Base-by-base conservation (phyloP, 164 flowering plant genomes). In the Nymphaea thermarum region DNA sequence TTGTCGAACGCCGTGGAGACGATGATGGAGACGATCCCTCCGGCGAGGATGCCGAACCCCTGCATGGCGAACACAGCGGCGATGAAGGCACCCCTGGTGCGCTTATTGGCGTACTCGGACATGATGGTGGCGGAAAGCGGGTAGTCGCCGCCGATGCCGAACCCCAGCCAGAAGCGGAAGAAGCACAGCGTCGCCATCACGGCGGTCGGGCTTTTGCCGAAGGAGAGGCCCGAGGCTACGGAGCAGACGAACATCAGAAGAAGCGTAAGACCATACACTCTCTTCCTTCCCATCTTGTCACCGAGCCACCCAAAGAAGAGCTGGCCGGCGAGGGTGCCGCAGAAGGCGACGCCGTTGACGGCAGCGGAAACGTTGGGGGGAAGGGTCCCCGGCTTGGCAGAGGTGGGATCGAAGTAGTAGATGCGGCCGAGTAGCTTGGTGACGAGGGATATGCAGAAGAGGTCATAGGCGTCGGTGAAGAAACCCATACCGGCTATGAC, bases 401-500 rank as follows among this genome's bases (percentile, higher is more conserved):
- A 6, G 17, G 70, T 73, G 0, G 47, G 65, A 11, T 18, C 70
- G 44, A 55, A 53, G 73, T 81, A 81, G 71, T 81, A 81, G 25
- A 81, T 70, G 14, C 84, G 82, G 62, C 84, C 84, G 16, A 81
- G 79, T 11, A 81, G 66, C 60, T 78, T 81, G 53, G 78, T 79
- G 55, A 79, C 78, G 6, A 89, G 85, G 17, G 96, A 89, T 66
- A 89, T 82, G 82, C 96, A 87, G 77, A 90, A 90, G 60, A 90
- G 87, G 65, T 90, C 96, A 44, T 90, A 90, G 8, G 96, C 93
- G 64, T 90, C 96, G 0, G 96, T 90, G 86, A 90, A 90, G 77
- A 90, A 90, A 2, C 96, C 96, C 96, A 90, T 90, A 36, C 96
- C 96, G 11, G 96, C 91, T 43, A 90, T 79, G 4, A 90, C 72